Evolutionary conservation across 2,329 filamentous ascomycete genomes (phyloP), one percentile per base, ranked within the genome.

Genomic region (Nemania serpens): DNA sequence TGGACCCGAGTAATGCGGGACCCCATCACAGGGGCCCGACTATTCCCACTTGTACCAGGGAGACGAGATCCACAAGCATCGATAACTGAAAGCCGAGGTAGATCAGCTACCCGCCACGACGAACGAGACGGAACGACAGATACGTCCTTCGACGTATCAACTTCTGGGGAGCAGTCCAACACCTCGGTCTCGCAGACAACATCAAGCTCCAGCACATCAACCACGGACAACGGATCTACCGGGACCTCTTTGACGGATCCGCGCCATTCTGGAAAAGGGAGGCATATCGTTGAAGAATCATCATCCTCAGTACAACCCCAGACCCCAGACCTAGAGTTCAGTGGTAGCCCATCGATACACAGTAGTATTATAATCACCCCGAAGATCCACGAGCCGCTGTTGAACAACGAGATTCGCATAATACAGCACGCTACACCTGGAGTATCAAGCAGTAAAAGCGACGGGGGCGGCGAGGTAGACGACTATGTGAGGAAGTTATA

Each of bases 311-410:
- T 60, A 58, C 56, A 59, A 56, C 71, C 72, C 15, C 68, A 66
- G 18, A 71, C 73, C 3, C 72, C 73, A 3, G 73, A 71, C 25
- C 55, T 74, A 5, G 62, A 70, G n/a, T 70, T 55, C 22, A 66
- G 68, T 2, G 63, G 58, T 22, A 67, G 66, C 39, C 65, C 66
- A 18, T 74, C 73, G 11, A 65, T 69, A 41, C 62, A 64, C 6
- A 73, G 71, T 53, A 73, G 69, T 53, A 20, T 71, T n/a, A 22
- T 74, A 39, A 60, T 69, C 15, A 74, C 70, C 1, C 72, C 71
- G n/a, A 71, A 66, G 58, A 49, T 58, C 4, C 61, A 69, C 39
- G 66, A 65, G 39, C 39, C 55, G 17, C 22, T 61, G 6, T 17
- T 61, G 6, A 64, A 51, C 29, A 37, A 52, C 12, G 67, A 67